Percentiles rank a stretch among this genome's conserved stretches.
phyloP scores from a whole-genome alignment of 805 yeast species.

The Myxozyma neglecta region DNA sequence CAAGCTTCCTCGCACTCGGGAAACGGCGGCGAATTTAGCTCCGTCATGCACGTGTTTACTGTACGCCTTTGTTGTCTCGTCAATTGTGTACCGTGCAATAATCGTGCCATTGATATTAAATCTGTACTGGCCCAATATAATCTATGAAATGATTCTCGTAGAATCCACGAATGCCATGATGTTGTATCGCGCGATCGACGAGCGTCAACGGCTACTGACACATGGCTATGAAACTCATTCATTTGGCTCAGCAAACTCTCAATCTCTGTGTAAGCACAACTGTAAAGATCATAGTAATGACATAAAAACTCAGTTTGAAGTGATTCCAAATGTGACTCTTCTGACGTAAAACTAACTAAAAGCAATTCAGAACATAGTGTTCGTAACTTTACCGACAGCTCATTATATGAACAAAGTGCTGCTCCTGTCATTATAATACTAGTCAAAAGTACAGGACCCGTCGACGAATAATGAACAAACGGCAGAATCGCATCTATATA shows the following conservation, averaged over 20 bases:
- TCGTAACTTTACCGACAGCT: neutral
- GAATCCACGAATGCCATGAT: neutral
- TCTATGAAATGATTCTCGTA: neutral
- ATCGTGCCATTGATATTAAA: neutral
- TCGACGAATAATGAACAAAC: too few relatives aligned
- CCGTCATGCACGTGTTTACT: conserved; percentile 1
- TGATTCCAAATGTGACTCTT: neutral
- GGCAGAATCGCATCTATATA: too few relatives aligned
- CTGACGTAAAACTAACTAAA: neutral
- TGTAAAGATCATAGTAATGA: conserved; percentile 1
- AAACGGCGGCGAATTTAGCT: neutral
- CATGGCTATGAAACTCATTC: neutral
- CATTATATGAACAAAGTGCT: neutral
- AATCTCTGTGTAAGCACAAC: neutral
- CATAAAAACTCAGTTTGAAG: neutral
- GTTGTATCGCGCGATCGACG: neutral
- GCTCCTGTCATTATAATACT: neutral
- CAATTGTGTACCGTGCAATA: conserved; percentile 1
- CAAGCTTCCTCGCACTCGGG: neutral
- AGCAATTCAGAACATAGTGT: neutral
- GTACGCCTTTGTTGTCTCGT: neutral
- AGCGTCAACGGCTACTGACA: neutral
- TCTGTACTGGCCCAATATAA: conserved; percentile 6
- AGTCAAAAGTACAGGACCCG: neutral
- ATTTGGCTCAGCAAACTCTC: neutral